Base-by-base conservation (phyloP, 176 grass and related monocot species). In the Thalia dealbata region DNA sequence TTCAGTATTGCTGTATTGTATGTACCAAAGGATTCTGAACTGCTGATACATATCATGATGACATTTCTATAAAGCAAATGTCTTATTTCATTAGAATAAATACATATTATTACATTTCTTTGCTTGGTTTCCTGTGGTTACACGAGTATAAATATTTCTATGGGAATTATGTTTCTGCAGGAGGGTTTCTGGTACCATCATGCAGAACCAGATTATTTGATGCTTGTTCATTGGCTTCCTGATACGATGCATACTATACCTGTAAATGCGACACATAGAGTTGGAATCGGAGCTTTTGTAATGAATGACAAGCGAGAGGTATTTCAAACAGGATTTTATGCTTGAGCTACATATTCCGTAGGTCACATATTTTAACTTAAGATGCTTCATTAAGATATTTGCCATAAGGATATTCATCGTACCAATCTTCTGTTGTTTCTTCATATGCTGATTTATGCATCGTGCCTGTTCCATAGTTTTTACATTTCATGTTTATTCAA, bases 281-380 rank as follows among this genome's bases (percentile, higher is more conserved):
- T 75, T 2, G 73, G 73, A 44, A 38, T 75, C 27, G 73, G 73
- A 45, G 58, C 54, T 62, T 75, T 75, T 44, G 73, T 75, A 45
- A 75, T 75, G 73, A 75, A 63, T 63, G 73, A 75, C 21, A 75
- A 75, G 23, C 62, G 73, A 75, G 73, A 75, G 73, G 73, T 75
- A 75, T 61, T 11, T 27, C 7, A 19, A 72, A 30, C 28, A 46
- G 12, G n/a, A 48, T 14, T 43, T 52, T 24, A 16, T 44, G 7
- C 18, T 52, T 52, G 8, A 28, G 21, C 29, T 72, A 27, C 15
- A 30, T 23, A n/a, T 26, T 8, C 25, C 21, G 7, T 52, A 30
- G 3, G 16, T 19, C 14, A 72, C 45, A 29, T 15, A 16, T 28
- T 21, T 19, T 10, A 18, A 10, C 15, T 23, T 9, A 18, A 19